Evolutionary conservation across 805 yeast genomes (phyloP), one percentile per base, ranked within the genome.

Genomic region (Danielia oregonensis): DNA sequence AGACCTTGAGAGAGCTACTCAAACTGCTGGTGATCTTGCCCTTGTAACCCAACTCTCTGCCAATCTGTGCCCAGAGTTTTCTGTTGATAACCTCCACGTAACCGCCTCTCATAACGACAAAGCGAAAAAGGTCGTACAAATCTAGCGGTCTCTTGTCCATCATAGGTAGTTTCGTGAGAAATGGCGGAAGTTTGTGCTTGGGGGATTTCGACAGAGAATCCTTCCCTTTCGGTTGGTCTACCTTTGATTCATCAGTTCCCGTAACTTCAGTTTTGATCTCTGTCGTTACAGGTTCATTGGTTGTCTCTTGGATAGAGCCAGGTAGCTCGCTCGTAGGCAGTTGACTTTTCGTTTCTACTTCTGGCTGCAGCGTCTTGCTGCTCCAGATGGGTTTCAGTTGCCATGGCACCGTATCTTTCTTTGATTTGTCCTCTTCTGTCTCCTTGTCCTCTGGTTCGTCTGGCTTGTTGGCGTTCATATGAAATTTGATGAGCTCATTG

Each of bases 31-130:
- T 79, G 33, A 79, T 78, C 45, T 78, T 72, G 2, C 86, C 87
- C 21, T 77, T 72, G 52, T 79, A 83, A 0, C 95, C 94, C 32
- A 86, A 60, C 47, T 85, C 95, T 35, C 88, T 67, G 10, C 91
- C 91, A 7, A 86, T 73, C 50, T 83, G 87, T 1, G 87, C 87
- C 96, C 95, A 86, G 29, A 76, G 64, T 49, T 83, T 82, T 36
- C 72, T 72, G 36, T 70, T 57, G 29, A 82, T 74, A n/a, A 86
- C 88, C 8, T 59, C 66, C 8, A 68, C 65, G 51, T 68, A 79
- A 0, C 94, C 94, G 13, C 93, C 93, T 40, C 82, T 64, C 12
- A 73, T 52, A 13, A 70, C 62, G 2, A 86, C 93, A 10, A 76
- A 67, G 24, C 71, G 62, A 45, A 74, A 70, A 25, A 85, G 57